Base-by-base conservation (phyloP, 345 rosid species). In the Salix suchowensis region DNA sequence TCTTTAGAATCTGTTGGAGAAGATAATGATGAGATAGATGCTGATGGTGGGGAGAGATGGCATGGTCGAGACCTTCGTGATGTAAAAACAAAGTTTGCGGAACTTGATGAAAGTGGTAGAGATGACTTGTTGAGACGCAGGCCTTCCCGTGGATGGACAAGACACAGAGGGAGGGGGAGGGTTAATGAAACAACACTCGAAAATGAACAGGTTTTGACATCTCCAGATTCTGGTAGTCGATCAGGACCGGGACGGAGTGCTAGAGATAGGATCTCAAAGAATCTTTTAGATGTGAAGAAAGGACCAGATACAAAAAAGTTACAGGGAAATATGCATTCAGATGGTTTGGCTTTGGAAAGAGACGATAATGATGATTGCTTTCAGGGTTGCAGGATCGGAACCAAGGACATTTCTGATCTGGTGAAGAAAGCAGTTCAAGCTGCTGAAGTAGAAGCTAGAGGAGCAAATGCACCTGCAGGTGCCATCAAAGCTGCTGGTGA, bases 401-500 rank as follows among this genome's bases (percentile, higher is more conserved):
- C 87, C 72, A 88, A 81, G 83, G 97, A 93, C 81, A 89, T 96
- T 64, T 83, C 87, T 75, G 89, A 91, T 80, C 72, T 93, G 73
- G 98, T 96, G 30, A 93, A 82, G 87, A 83, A 85, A 74, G 99
- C 99, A 12, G 91, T 96, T 66, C 85, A 87, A 78, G 91, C 99
- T 84, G 99, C 99, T 77, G 99, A 93, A 82, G 88, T 91, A 21
- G 99, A 96, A 91, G 99, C 99, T 69, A 87, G 90, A 85, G 88
- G 91, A 72, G 97, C 91, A 76, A 87, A 88, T 84, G 98, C 94
- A 67, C 93, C 97, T 67, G 76, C 70, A 36, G 99, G 91, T 80
- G 99, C 99, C 65, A 82, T 90, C 79, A 93, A 85, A 85, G 99
- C 99, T 76, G 99, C 92, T 24, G 90, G 97, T 12, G 97, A 94